A percentile compares a stretch with the other conserved stretches of the same genome.
These are phyloP conservation scores for Carpinus fangiana DNA, from an alignment of 306 rosid species.

Conservation along the genomic window DNA sequence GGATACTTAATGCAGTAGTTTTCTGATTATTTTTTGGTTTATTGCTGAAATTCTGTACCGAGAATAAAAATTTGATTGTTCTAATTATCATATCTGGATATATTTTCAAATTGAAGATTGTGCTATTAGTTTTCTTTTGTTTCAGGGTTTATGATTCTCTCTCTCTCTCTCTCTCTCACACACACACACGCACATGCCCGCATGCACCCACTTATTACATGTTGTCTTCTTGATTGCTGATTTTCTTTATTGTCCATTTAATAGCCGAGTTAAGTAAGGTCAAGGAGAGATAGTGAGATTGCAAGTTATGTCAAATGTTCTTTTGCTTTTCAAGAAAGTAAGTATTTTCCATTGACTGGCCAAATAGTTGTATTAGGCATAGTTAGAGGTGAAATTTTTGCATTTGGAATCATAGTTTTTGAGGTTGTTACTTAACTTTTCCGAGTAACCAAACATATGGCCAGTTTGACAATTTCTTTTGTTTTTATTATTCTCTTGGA, in stretches of 20 bases:
- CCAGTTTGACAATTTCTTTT: too few species aligned
- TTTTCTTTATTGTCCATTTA: background rate
- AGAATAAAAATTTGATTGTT: background rate
- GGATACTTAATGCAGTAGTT: too few species aligned
- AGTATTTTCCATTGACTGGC: background rate
- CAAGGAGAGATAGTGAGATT: background rate
- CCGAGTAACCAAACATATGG: too few species aligned
- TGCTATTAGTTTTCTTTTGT: background rate
- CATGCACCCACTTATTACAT: background rate
- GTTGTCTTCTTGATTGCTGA: background rate
- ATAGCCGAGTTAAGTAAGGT: background rate
- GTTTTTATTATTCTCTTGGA: too few species aligned
- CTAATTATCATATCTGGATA: background rate
- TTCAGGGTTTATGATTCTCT: background rate
- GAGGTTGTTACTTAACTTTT: too few species aligned
- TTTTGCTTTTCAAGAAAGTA: conserved; percentile 10
- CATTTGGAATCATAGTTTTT: too few species aligned
- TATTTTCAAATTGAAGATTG: background rate
- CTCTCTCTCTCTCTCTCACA: background rate
- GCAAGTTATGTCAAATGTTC: background rate
- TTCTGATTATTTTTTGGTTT: background rate
- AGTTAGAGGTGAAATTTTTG: too few species aligned
- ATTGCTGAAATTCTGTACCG: background rate
- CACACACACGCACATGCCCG: background rate
- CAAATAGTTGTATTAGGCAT: conserved; percentile 6